phyloP scores from a whole-genome alignment of 345 rosid genomes.

The Cardiospermum halicacabum region DNA sequence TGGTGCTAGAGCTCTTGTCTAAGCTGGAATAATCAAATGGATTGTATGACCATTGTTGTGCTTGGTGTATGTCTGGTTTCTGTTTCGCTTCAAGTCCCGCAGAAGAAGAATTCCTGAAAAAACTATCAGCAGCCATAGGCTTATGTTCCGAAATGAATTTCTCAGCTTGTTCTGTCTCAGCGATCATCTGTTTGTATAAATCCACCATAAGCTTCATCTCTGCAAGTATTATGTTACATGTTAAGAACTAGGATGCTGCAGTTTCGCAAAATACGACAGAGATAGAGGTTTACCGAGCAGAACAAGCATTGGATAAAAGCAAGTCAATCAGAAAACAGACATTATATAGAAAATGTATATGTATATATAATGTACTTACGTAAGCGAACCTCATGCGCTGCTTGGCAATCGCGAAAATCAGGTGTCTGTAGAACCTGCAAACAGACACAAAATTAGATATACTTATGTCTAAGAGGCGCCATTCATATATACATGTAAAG shows the following conservation, averaged over 20 bases:
- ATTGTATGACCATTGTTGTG: background rate
- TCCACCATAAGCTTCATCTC: conserved; percentile 25
- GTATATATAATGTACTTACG: too few species aligned
- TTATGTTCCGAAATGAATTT: background rate
- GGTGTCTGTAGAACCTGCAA: conserved; percentile 21
- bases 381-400: conserved; percentile 17
- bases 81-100: background rate
- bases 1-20: background rate
- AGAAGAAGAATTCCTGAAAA: background rate
- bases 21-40: conserved; percentile 6
- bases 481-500: too few species aligned
- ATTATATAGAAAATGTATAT: too few species aligned
- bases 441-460: conserved; percentile 1
- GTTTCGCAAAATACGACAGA: background rate
- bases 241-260: background rate
- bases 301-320: background rate
- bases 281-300: background rate
- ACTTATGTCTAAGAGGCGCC: background rate
- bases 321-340: background rate
- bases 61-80: background rate
- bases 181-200: conserved; percentile 20
- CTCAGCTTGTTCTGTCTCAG: conserved; percentile 1
- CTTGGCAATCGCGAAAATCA: conserved; percentile 21
- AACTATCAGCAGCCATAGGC: conserved; percentile 1
- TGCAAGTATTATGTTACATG: conserved; percentile 8